These are phyloP conservation scores for Pythium myriotylum DNA, from an alignment of 352 stramenopile species.

Conservation along the genomic window DNA sequence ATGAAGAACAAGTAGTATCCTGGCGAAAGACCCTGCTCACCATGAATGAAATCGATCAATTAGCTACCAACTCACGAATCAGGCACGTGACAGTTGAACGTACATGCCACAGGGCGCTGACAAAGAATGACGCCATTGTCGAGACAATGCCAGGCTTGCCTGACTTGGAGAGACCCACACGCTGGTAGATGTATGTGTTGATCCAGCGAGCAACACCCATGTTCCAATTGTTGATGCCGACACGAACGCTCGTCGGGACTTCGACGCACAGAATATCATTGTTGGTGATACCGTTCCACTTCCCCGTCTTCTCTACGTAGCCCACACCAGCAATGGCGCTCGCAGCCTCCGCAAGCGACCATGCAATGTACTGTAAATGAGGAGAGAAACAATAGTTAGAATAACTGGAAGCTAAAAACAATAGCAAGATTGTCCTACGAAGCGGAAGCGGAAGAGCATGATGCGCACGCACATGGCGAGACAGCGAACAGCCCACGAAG, in stretches of 20 bases:
- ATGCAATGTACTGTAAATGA: conserved; percentile 86
- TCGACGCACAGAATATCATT: conserved; percentile 86
- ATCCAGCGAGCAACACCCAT: conserved; percentile 85
- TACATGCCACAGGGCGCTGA: conserved; percentile 88
- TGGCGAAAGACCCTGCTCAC: conserved; percentile 80
- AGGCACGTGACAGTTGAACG: too few relatives aligned
- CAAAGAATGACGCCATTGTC: conserved; percentile 79
- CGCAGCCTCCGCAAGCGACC: conserved; percentile 79
- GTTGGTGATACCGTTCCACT: conserved; percentile 89
- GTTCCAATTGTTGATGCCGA: conserved; percentile 91
- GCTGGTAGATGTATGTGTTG: conserved; percentile 90
- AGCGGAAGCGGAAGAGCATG: conserved; percentile 85
- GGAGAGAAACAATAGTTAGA: conserved; percentile 12
- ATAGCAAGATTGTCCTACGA: conserved; percentile 38
- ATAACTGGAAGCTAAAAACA: neutral
- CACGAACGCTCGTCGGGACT: conserved; percentile 83
- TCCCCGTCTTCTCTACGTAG: conserved; percentile 75
- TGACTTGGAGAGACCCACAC: conserved; percentile 77
- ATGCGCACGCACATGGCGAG: conserved; percentile 73
- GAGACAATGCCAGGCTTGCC: conserved; percentile 72
- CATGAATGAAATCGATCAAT: too few relatives aligned
- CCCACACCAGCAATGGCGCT: conserved; percentile 76
- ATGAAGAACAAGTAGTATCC: conserved; percentile 91
- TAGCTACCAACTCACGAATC: too few relatives aligned
- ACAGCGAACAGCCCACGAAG: conserved; percentile 61